These are phyloP conservation scores for Rhynchospora tenuis DNA, from an alignment of 176 grass and related monocot genomes.

Conservation along the genomic window DNA sequence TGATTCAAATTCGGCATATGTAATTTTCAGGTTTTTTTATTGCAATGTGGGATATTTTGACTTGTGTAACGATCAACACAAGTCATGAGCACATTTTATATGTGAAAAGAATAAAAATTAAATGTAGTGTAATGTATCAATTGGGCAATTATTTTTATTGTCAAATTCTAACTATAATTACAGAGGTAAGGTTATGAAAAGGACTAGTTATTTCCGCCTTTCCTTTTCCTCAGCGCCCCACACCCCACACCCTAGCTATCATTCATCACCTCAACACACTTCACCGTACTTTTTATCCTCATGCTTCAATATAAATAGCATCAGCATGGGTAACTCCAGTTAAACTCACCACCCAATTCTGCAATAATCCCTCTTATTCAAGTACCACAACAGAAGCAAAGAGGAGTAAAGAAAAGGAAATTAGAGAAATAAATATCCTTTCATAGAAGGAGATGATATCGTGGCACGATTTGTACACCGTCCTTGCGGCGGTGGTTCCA, in stretches of 20 bases:
- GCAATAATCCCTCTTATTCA: background rate
- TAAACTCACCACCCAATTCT: background rate
- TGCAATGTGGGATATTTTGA: background rate
- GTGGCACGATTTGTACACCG: slow-evolving; percentile 58
- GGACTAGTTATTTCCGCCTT: background rate
- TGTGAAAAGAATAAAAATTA: too few species aligned
- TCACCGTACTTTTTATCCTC: background rate
- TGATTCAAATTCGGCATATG: background rate
- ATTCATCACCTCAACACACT: background rate
- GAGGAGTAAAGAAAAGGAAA: background rate
- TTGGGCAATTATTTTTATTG: background rate
- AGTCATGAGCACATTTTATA: too few species aligned
- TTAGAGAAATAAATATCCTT: background rate
- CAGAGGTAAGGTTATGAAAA: background rate
- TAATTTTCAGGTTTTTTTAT: background rate
- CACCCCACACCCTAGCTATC: background rate
- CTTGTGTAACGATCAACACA: too few species aligned
- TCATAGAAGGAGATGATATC: slow-evolving; percentile 39
- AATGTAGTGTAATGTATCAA: background rate
- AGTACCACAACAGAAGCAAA: background rate
- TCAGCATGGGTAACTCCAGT: slow-evolving; percentile 5
- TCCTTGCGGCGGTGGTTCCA: slow-evolving; percentile 68
- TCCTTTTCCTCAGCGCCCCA: background rate
- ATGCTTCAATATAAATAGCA: slow-evolving; percentile 19
- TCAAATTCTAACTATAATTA: background rate